Evolutionary conservation across 2,329 filamentous ascomycete species (phyloP).

Genomic region (Hypoxylon sp.): DNA sequence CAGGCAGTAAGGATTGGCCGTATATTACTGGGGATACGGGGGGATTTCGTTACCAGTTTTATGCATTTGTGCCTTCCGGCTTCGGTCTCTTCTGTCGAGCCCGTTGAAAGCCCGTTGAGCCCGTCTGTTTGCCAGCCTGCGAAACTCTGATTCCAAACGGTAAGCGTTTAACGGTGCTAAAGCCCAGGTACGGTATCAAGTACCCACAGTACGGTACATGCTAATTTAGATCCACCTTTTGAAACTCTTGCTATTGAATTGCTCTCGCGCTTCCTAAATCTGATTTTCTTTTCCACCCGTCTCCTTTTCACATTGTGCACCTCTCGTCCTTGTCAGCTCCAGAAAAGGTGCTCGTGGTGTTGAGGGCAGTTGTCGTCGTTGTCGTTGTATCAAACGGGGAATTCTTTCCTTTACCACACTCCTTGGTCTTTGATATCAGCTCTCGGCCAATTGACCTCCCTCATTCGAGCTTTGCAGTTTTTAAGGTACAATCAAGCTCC

Average conservation of each 20-base stretch:
- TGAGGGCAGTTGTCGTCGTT: slow-evolving; percentile 36
- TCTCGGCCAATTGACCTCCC: slow-evolving; percentile 33
- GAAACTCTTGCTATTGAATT: slow-evolving; percentile 32
- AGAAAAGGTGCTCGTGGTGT: slow-evolving; percentile 34
- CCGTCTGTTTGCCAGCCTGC: not conserved
- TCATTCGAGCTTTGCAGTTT: slow-evolving; percentile 24
- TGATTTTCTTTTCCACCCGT: slow-evolving; percentile 34
- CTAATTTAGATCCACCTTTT: slow-evolving; percentile 38
- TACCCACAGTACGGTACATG: slow-evolving; percentile 15
- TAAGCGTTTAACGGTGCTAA: slow-evolving; percentile 3
- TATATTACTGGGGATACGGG: slow-evolving; percentile 25
- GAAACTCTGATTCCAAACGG: slow-evolving; percentile 5
- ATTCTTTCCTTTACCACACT: slow-evolving; percentile 26
- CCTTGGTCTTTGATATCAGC: slow-evolving; percentile 34
- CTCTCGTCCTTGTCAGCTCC: slow-evolving; percentile 37
- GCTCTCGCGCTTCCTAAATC: slow-evolving; percentile 40
- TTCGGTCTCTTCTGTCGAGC: not conserved
- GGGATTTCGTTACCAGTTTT: not conserved
- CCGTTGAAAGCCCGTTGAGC: not conserved
- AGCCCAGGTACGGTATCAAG: slow-evolving; percentile 12
- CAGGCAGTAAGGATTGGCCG: slow-evolving; percentile 11
- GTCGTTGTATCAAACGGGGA: slow-evolving; percentile 28
- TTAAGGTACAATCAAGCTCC: slow-evolving; percentile 23
- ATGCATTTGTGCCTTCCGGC: not conserved
- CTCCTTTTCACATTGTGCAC: slow-evolving; percentile 35